phyloP scores from a whole-genome alignment of 768 basidiomycete species.

The Boletus reticuloceps region DNA sequence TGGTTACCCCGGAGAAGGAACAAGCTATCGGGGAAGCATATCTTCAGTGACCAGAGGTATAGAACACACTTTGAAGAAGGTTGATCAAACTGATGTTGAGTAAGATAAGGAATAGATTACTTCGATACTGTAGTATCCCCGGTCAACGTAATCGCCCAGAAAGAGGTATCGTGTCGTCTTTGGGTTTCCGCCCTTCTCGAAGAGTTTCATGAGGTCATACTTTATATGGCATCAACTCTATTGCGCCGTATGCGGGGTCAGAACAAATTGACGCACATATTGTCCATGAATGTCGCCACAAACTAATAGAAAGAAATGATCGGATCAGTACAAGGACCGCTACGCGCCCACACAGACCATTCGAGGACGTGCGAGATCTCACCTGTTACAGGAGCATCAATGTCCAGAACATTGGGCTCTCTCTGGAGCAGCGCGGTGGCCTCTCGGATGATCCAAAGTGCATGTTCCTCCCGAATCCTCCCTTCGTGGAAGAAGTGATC shows the following conservation, averaged over 20 bases:
- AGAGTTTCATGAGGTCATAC: conserved; percentile 80
- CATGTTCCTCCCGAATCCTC: conserved; percentile 62
- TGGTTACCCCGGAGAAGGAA: conserved; percentile 65
- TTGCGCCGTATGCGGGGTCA: background rate
- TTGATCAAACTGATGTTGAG: conserved; percentile 1
- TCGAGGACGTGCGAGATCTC: conserved; percentile 13
- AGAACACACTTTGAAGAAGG: conserved; percentile 44
- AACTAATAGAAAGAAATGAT: conserved; percentile 6
- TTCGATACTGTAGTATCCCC: conserved; percentile 76
- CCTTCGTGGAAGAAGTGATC: conserved; percentile 77
- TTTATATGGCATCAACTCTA: conserved; percentile 26
- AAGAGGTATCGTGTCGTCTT: conserved; percentile 73
- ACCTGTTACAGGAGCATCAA: conserved; percentile 76
- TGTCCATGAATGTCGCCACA: conserved; percentile 23
- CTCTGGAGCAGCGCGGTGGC: conserved; percentile 51
- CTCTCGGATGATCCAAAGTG: conserved; percentile 62
- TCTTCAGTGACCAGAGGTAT: conserved; percentile 62
- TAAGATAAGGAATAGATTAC: conserved; percentile 31
- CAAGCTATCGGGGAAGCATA: conserved; percentile 59
- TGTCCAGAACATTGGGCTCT: conserved; percentile 66
- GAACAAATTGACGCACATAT: conserved; percentile 23
- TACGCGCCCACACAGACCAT: conserved; percentile 13
- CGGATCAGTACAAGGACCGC: conserved; percentile 7
- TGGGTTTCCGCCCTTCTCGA: conserved; percentile 74
- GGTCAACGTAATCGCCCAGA: conserved; percentile 73